A percentile compares a stretch with the other conserved stretches of the same genome.
phyloP scores from a whole-genome alignment of 2,329 filamentous ascomycete genomes.

The Rosellinia necatrix region DNA sequence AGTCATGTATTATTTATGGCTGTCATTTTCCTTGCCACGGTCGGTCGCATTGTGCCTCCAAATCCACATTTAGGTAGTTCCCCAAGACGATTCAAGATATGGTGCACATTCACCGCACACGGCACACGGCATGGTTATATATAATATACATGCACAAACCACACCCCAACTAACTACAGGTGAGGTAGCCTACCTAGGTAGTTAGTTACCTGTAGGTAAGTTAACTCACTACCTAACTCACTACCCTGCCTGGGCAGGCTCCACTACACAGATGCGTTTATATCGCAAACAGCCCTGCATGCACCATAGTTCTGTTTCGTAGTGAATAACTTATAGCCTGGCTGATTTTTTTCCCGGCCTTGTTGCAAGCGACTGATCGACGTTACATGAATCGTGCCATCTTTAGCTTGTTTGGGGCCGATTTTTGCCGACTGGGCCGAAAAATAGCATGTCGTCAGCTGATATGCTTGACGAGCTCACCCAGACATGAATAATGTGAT shows the following conservation, averaged over 20 bases:
- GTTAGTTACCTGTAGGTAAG: no score
- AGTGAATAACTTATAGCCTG: not conserved
- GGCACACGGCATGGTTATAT: no score
- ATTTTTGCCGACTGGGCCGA: not conserved
- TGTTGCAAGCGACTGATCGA: constrained; percentile 21
- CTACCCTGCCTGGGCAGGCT: no score
- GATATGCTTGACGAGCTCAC: constrained; percentile 9
- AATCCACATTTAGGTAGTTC: not conserved
- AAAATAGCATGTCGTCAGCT: constrained; percentile 16
- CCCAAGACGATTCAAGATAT: no score
- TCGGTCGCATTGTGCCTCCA: not conserved
- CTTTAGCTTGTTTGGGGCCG: constrained; percentile 17
- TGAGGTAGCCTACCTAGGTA: no score
- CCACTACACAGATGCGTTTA: no score
- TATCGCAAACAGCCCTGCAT: not conserved
- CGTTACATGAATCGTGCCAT: constrained; percentile 30
- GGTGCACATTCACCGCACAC: no score
- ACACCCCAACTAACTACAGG: no score
- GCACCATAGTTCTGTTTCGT: not conserved
- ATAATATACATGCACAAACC: no score
- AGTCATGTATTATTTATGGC: not conserved
- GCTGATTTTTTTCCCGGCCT: not conserved
- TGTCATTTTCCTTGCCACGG: not conserved
- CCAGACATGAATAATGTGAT: not conserved
- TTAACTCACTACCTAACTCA: no score